Evolutionary conservation across 2,329 filamentous ascomycete species (phyloP).

Genomic region (Elsinoe perseae): DNA sequence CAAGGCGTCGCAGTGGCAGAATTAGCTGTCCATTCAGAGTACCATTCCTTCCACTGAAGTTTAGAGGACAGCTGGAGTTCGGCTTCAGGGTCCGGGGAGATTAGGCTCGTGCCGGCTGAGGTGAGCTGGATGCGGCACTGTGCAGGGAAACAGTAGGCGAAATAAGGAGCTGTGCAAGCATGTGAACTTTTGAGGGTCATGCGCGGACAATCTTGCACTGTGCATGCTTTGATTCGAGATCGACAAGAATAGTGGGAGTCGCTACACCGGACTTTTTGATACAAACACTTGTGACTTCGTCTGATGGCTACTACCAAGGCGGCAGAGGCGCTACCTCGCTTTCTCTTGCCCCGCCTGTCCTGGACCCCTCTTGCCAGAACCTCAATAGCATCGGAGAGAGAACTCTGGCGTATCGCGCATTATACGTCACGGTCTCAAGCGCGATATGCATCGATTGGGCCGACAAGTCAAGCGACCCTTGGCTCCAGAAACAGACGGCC

Average conservation of each 20-base stretch:
- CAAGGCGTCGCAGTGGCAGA: background rate
- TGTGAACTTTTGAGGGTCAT: conserved; percentile 2
- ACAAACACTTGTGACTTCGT: no score
- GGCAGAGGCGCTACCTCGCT: conserved; percentile 31
- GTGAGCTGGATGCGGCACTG: background rate
- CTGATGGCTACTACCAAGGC: background rate
- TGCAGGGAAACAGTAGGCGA: background rate
- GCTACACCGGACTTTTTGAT: no score
- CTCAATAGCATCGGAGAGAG: conserved; percentile 16
- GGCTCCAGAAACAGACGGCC: background rate
- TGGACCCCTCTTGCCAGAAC: conserved; percentile 22
- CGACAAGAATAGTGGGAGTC: no score
- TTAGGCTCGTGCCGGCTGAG: background rate
- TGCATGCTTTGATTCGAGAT: no score
- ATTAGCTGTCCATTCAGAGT: background rate
- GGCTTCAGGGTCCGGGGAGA: background rate
- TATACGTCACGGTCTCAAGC: conserved; percentile 7
- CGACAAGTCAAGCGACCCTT: background rate
- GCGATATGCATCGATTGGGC: conserved; percentile 13
- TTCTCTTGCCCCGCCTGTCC: conserved; percentile 32
- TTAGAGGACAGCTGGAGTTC: conserved; percentile 9
- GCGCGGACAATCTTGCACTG: background rate
- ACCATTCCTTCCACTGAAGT: background rate
- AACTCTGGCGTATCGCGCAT: conserved; percentile 4
- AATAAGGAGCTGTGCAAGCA: background rate